These are phyloP conservation scores for Aspergillus homomorphus DNA, from an alignment of 495 filamentous ascomycete genomes.

Conservation along the genomic window DNA sequence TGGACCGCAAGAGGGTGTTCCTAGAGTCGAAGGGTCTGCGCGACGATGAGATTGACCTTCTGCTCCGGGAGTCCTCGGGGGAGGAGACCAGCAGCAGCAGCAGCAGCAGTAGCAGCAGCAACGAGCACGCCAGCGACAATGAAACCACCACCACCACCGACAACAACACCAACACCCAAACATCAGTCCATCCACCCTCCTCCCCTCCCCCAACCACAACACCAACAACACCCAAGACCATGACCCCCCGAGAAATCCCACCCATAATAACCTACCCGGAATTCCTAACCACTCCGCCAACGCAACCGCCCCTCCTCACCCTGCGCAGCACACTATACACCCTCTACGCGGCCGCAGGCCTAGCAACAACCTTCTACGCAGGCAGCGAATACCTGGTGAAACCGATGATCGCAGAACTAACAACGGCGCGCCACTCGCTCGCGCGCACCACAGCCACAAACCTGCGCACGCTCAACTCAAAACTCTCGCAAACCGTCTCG, in stretches of 20 bases:
- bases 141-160: constrained; percentile 6
- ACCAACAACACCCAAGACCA: constrained; percentile 16
- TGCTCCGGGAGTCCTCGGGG: constrained; percentile 50
- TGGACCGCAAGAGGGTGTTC: constrained; percentile 73
- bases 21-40: constrained; percentile 75
- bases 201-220: constrained; percentile 10
- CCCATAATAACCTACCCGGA: constrained; percentile 99
- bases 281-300: constrained; percentile 66
- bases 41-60: constrained; percentile 61
- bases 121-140: constrained; percentile 8
- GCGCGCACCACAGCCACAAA: constrained; percentile 61
- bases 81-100: constrained; percentile 10
- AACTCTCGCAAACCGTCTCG: constrained; percentile 69
- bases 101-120: constrained; percentile 13
- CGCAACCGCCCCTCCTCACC: constrained; percentile 77
- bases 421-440: constrained; percentile 78
- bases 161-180: constrained; percentile 9
- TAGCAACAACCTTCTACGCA: constrained; percentile 74
- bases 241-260: constrained; percentile 51
- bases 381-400: constrained; percentile 74
- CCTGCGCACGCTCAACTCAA: constrained; percentile 66
- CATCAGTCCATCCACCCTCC: constrained; percentile 13
- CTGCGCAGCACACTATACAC: constrained; percentile 70
- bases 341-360: constrained; percentile 68
- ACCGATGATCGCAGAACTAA: constrained; percentile 77